Percentiles rank a stretch among this genome's conserved stretches.
Conservation (phyloP, 2,329 filamentous ascomycete genomes). For the Helicocarpus griseus region DNA sequence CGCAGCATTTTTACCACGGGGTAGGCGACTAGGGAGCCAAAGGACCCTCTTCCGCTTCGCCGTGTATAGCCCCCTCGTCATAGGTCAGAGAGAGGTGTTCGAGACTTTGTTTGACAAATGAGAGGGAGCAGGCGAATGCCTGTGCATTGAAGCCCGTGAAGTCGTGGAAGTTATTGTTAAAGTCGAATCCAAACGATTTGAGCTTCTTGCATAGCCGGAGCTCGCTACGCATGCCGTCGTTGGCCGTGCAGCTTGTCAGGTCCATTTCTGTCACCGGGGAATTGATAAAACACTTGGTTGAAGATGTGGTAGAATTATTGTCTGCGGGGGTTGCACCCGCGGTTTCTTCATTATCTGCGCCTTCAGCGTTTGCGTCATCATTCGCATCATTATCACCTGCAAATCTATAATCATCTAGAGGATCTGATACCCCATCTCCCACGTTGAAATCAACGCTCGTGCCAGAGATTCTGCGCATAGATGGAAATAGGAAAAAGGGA, state of each 20-base stretch:
- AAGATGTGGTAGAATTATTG: too few relatives aligned
- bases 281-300: not conserved
- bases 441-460: not conserved
- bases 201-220: constrained; percentile 8
- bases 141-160: not conserved
- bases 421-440: too few relatives aligned
- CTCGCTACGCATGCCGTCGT: constrained; percentile 3
- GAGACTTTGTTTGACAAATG: not conserved
- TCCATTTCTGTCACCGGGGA: not conserved
- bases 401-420: too few relatives aligned
- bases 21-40: not conserved
- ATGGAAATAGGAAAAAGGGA: constrained; percentile 5
- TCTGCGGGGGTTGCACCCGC: too few relatives aligned
- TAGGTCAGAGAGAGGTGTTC: constrained; percentile 2
- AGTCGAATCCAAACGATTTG: constrained; percentile 6
- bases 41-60: not conserved
- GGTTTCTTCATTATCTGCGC: too few relatives aligned
- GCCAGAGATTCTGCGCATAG: not conserved
- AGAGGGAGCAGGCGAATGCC: constrained; percentile 2
- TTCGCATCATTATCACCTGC: not conserved
- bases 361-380: not conserved
- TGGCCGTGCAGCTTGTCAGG: not conserved
- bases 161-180: not conserved
- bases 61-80: not conserved
- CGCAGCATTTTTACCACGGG: not conserved